Evolutionary conservation across 352 stramenopile genomes (phyloP).

Genomic region (Phytophthora tubulina): DNA sequence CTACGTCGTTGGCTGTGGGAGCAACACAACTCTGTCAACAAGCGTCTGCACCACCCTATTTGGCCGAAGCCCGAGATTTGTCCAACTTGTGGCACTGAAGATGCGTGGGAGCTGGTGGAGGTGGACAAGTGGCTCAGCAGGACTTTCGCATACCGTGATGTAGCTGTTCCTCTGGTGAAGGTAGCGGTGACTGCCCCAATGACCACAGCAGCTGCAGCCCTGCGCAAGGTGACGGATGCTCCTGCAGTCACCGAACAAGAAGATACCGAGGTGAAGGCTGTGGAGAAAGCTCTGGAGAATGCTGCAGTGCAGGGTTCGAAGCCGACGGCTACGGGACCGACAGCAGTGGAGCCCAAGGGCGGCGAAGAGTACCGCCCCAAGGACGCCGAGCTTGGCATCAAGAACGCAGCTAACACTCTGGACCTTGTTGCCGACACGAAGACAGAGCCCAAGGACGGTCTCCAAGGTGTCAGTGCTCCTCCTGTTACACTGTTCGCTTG

Average conservation of each 20-base stretch:
- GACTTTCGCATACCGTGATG: conserved; percentile 73
- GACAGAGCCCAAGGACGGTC: conserved; percentile 48
- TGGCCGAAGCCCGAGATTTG: conserved; percentile 83
- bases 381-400: conserved; percentile 72
- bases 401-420: conserved; percentile 70
- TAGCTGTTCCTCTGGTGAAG: conserved; percentile 49
- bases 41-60: conserved; percentile 72
- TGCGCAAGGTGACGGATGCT: conserved; percentile 35
- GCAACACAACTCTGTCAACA: conserved; percentile 89
- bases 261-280: conserved; percentile 8
- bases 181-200: conserved; percentile 32
- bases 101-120: conserved; percentile 69
- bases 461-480: conserved; percentile 60
- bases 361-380: conserved; percentile 65
- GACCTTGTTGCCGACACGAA: conserved; percentile 50
- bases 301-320: conserved; percentile 16
- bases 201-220: conserved; percentile 16
- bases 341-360: conserved; percentile 40
- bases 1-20: conserved; percentile 86
- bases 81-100: conserved; percentile 71
- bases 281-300: background rate
- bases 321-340: conserved; percentile 16
- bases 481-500: conserved; percentile 80
- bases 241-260: conserved; percentile 9
- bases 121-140: conserved; percentile 81